Base-by-base conservation (phyloP, 768 basidiomycete species). In the Cantharellus anzutake region DNA sequence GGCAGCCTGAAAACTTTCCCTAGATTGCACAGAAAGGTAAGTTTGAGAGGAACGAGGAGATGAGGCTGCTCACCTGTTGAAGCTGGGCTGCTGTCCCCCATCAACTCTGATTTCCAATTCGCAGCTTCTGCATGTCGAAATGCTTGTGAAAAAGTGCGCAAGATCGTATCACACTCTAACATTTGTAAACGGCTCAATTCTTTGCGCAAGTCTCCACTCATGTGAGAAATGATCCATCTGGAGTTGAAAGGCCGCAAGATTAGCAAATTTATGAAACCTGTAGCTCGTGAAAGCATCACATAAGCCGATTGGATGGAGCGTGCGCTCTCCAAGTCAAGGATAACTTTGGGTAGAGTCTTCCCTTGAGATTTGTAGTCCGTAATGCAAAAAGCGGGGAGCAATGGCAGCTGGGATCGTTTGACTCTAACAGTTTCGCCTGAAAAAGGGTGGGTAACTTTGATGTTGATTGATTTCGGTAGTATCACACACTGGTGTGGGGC, bases 311-410 rank as follows among this genome's bases (percentile, higher is more conserved):
- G 71, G 0, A 67, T 68, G 0, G 71, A 71, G 4, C 53, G 42
- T 39, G 69, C 72, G 11, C 58, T 59, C 29, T 66, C 11, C 52
- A 55, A 34, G 34, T 55, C 52, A 7, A 55, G 7, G 7, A 55
- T 35, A 7, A 55, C 52, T 11, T 55, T 7, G 7, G 7, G 7
- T 7, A 55, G 40, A 0, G 72, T 71, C 56, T 71, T 68, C 0
- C 74, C 73, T 66, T 76, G 73, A 0, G 72, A 64, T 60, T 72
- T 71, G 56, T 75, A 71, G n/a, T 70, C 70, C 1, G 74, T 75
- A 60, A 74, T 69, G 0, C 72, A 69, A 63, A 73, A 75, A 0
- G 66, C 72, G 35, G 73, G 74, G 0, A 66, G 3, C 0, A 76
- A 52, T 0, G 74, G 72, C 0, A 75, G 40, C 60, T 76, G 74